These are phyloP conservation scores for Diplodia mutila DNA, from an alignment of 2,329 filamentous ascomycete species.

Conservation along the genomic window DNA sequence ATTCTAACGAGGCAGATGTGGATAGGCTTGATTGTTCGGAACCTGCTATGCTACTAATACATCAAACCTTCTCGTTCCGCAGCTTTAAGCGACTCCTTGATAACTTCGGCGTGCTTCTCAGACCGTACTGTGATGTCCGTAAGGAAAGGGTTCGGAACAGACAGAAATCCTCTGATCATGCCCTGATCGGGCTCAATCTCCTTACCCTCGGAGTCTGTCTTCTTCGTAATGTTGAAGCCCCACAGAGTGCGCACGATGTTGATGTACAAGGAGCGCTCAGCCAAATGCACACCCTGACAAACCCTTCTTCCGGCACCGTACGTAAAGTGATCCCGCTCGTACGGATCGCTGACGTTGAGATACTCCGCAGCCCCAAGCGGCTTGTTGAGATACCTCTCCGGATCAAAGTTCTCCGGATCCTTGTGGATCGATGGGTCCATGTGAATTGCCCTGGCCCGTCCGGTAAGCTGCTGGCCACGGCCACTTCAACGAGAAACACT, in stretches of 20 bases:
- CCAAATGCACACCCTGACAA: constrained; percentile 43
- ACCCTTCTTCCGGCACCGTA: constrained; percentile 42
- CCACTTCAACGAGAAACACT: constrained; percentile 25
- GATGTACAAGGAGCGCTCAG: constrained; percentile 43
- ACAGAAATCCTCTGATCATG: constrained; percentile 40
- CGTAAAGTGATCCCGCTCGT: constrained; percentile 41
- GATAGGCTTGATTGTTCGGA: no score
- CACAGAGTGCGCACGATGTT: constrained; percentile 42
- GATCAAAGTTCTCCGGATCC: constrained; percentile 39
- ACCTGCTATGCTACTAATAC: background rate
- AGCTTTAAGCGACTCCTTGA: constrained; percentile 31
- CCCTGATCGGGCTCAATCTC: constrained; percentile 34
- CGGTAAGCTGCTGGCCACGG: background rate
- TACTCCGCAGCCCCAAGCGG: constrained; percentile 39
- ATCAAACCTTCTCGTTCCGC: constrained; percentile 34
- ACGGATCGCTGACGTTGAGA: constrained; percentile 37
- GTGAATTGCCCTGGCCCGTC: constrained; percentile 37
- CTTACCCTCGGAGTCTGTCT: constrained; percentile 33
- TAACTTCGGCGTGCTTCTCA: constrained; percentile 33
- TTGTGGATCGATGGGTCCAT: constrained; percentile 33
- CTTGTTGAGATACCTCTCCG: constrained; percentile 34
- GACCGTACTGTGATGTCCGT: constrained; percentile 37
- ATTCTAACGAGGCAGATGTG: no score
- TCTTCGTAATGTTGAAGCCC: constrained; percentile 40
- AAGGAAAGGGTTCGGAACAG: constrained; percentile 38